Evolutionary conservation across 1,139 yeast genomes (phyloP), one percentile per base, ranked within the genome.

Genomic region (Debaryomycetaceae sp.): DNA sequence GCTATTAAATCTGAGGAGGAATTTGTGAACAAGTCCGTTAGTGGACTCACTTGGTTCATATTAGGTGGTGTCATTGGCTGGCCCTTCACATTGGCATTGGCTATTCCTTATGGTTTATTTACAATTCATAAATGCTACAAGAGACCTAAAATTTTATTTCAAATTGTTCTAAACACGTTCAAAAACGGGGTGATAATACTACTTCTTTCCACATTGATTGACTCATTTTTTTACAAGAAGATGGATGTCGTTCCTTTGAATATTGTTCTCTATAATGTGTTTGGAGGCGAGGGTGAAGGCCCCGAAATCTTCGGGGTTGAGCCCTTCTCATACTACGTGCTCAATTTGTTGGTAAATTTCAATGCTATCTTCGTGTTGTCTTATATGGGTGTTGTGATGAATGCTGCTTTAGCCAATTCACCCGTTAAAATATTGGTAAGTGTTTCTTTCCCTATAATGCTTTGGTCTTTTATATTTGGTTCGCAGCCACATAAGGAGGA

Each of bases 401-500:
- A 66, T 41, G 17, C 23, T 22, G 11, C 24, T 5, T 22, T 35
- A n/a, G 42, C 45, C n/a, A 56, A 53, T 31, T 49, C 42, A 24
- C 44, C 34, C 24, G 45, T 41, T 6, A 49, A 47, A 37, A 38
- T 54, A 3, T 36, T 49, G 1, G 37, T 54, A 5, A 50, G 45
- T 11, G 45, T 56, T 6, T 52, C 66, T n/a, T 36, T 54, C 2
- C 78, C 78, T 1, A 59, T 87, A 31, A 45, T 76, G 4, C 42
- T 86, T 0, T 91, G 98, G 98, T 59, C 77, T 24, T 65, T 63
- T 0, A 74, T 90, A 3, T 88, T 91, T 59, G 72, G 76, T 45
- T 51, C 66, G 6, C 97, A 90, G 56, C 95, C 97, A 1, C 98
- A 91, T 61, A 93, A 93, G 60, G 98, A 91, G 61, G 98, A 91